Evolutionary conservation across 2,329 filamentous ascomycete genomes (phyloP).

Genomic region (Drechslerella dactyloides): DNA sequence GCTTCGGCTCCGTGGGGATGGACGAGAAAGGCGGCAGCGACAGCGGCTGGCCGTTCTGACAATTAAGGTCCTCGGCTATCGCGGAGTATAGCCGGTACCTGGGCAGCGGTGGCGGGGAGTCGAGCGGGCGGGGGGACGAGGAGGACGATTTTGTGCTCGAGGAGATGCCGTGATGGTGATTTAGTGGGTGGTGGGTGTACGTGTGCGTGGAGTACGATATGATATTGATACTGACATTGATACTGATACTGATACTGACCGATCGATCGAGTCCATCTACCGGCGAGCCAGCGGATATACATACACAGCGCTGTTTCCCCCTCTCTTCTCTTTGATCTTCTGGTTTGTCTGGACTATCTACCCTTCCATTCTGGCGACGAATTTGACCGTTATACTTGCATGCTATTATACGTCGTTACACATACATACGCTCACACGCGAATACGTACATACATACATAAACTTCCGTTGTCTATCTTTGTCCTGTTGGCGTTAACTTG

Average conservation of each 20-base stretch:
- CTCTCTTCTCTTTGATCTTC: conserved; percentile 8
- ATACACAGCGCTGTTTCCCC: background rate
- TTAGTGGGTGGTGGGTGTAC: background rate
- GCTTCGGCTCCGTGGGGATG: conserved; percentile 40
- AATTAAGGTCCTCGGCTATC: conserved; percentile 51
- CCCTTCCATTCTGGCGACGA: too few species aligned
- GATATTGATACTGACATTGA: background rate
- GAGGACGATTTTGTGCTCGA: conserved; percentile 49
- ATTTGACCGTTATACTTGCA: too few species aligned
- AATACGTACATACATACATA: too few species aligned
- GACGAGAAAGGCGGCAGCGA: conserved; percentile 47
- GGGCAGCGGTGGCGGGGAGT: conserved; percentile 21
- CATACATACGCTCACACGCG: too few species aligned
- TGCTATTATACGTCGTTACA: too few species aligned
- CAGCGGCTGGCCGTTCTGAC: conserved; percentile 49
- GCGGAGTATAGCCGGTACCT: conserved; percentile 48
- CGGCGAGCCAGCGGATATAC: background rate
- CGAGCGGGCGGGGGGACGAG: conserved; percentile 19
- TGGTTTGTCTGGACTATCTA: background rate
- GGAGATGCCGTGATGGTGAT: conserved; percentile 17
- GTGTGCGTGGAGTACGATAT: background rate
- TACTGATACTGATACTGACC: conserved; percentile 7
- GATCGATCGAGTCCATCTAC: background rate
- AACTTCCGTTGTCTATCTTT: too few species aligned
- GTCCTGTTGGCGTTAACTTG: too few species aligned